Conservation (phyloP, 495 filamentous ascomycete species). For the Penicillium chermesinum region DNA sequence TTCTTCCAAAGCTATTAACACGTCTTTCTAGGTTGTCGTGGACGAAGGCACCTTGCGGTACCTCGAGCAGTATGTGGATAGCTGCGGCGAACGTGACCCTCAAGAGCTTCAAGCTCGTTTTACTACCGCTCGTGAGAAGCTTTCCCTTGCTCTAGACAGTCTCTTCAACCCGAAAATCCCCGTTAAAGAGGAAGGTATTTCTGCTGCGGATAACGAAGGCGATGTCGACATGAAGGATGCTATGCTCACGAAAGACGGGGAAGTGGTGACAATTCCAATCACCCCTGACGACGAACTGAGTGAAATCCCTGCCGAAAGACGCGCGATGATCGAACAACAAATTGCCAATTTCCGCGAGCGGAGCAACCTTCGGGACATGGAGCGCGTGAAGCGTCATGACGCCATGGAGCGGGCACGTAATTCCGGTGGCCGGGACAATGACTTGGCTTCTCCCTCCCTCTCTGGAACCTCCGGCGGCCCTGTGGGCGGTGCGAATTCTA, state of each 20-base stretch:
- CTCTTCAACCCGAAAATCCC: slow-evolving; percentile 63
- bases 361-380: slow-evolving; percentile 80
- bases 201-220: slow-evolving; percentile 53
- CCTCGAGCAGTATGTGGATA: slow-evolving; percentile 70
- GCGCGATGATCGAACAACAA: slow-evolving; percentile 91
- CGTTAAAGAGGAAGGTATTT: slow-evolving; percentile 44
- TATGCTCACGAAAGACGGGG: slow-evolving; percentile 52
- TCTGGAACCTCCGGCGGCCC: slow-evolving; percentile 71
- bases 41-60: slow-evolving; percentile 77
- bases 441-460: slow-evolving; percentile 63
- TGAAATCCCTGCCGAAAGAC: slow-evolving; percentile 94
- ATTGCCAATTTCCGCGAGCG: slow-evolving; percentile 91
- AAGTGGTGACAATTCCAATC: slow-evolving; percentile 87
- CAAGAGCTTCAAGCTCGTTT: slow-evolving; percentile 62
- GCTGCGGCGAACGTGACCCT: slow-evolving; percentile 59
- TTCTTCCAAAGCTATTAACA: background rate
- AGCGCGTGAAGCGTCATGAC: slow-evolving; percentile 80
- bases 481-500: slow-evolving; percentile 69
- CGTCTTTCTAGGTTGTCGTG: slow-evolving; percentile 54
- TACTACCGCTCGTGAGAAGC: slow-evolving; percentile 56
- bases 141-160: slow-evolving; percentile 62
- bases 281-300: slow-evolving; percentile 89
- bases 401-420: slow-evolving; percentile 75
- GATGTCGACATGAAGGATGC: slow-evolving; percentile 68
- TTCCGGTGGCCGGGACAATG: slow-evolving; percentile 56